These are phyloP conservation scores for Magnolia kwangsiensis DNA, from an alignment of 164 flowering plant genomes.

Conservation along the genomic window DNA sequence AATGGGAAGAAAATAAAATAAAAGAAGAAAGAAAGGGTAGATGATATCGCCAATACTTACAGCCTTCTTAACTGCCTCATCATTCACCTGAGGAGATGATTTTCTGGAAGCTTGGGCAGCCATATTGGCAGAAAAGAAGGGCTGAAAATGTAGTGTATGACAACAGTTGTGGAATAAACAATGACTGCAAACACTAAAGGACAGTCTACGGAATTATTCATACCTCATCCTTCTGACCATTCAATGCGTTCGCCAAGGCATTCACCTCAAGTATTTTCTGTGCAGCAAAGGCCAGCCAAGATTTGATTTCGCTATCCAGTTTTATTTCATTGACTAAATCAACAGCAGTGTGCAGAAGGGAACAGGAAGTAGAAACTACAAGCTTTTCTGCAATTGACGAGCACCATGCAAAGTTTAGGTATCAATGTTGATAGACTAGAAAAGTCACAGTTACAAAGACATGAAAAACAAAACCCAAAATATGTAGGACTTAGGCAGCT, in stretches of 20 bases:
- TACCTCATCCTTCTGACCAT: constrained; percentile 72
- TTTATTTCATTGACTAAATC: constrained; percentile 71
- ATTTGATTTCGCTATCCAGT: constrained; percentile 61
- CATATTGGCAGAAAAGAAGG: constrained; percentile 56
- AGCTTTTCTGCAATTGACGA: constrained; percentile 46
- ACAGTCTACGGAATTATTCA: too few relatives aligned
- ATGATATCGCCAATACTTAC: constrained; percentile 31
- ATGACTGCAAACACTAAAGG: not conserved
- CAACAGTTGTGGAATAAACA: not conserved
- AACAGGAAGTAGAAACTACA: constrained; percentile 76
- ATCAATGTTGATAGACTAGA: not conserved
- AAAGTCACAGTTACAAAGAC: not conserved
- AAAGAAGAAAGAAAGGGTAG: too few relatives aligned
- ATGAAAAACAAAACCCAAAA: not conserved
- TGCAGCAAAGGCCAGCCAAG: constrained; percentile 80
- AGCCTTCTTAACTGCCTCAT: constrained; percentile 65
- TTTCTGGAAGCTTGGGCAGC: constrained; percentile 63
- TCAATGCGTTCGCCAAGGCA: constrained; percentile 68
- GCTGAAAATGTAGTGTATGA: constrained; percentile 28
- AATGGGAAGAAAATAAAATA: too few relatives aligned
- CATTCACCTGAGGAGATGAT: constrained; percentile 59
- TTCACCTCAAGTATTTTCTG: constrained; percentile 67
- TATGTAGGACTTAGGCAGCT: not conserved
- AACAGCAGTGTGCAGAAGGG: constrained; percentile 83
- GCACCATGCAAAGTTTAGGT: too few relatives aligned